A percentile compares a stretch with the other conserved stretches of the same genome.
These are phyloP conservation scores for Paecilomyces sp. DNA, from an alignment of 2,329 filamentous ascomycete species.

Conservation along the genomic window DNA sequence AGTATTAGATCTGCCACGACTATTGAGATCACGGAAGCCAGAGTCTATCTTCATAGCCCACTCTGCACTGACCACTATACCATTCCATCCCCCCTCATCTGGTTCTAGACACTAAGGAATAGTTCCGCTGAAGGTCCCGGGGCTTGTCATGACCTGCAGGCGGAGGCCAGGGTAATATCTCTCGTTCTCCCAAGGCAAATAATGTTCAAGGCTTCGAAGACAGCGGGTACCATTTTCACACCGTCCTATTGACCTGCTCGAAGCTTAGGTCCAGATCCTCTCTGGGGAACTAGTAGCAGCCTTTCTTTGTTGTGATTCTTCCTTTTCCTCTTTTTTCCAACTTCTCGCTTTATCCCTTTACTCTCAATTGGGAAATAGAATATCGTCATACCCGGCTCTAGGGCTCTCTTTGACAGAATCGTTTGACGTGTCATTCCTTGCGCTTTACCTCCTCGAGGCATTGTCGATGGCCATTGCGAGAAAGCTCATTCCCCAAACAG, in stretches of 20 bases:
- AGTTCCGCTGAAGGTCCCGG: background rate
- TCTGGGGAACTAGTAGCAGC: background rate
- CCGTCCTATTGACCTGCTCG: background rate
- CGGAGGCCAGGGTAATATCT: conserved; percentile 4
- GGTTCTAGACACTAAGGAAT: conserved; percentile 4
- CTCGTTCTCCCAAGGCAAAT: background rate
- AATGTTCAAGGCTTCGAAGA: background rate
- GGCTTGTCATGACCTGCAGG: conserved; percentile 11
- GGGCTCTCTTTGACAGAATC: background rate
- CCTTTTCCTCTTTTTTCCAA: background rate
- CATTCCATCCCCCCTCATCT: conserved; percentile 1
- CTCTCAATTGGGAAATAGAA: background rate
- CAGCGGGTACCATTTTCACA: background rate
- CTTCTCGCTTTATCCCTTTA: background rate
- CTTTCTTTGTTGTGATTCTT: background rate
- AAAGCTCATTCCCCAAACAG: conserved; percentile 3
- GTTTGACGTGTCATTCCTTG: conserved; percentile 11
- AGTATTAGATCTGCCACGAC: conserved; percentile 5
- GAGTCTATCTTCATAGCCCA: background rate
- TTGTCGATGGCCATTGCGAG: conserved; percentile 4
- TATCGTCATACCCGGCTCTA: background rate
- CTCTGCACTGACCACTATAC: background rate
- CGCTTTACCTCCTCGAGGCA: conserved; percentile 5
- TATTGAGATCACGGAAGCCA: conserved; percentile 7
- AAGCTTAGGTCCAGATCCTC: background rate